These are phyloP conservation scores for Pseudoturritis turrita DNA, from an alignment of 345 rosid species.

Conservation along the genomic window DNA sequence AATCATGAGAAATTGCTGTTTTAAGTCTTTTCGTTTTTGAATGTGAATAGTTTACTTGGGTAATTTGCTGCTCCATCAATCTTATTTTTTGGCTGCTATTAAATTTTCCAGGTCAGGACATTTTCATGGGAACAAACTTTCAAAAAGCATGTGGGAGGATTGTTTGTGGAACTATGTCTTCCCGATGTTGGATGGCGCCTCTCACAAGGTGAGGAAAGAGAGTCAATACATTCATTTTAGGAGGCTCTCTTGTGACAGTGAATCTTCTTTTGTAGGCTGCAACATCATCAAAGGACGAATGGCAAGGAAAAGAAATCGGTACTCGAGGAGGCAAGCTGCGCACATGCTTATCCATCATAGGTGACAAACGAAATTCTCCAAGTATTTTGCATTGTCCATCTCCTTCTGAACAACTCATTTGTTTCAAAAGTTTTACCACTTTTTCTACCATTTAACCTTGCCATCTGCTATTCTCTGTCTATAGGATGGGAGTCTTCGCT, in stretches of 20 bases:
- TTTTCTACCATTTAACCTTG: conserved; percentile 5
- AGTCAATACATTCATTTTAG: background rate
- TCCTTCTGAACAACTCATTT: background rate
- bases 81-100: background rate
- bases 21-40: conserved; percentile 58
- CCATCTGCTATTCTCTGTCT: conserved; percentile 11
- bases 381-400: background rate
- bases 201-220: conserved; percentile 72
- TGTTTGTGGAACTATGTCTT: conserved; percentile 96
- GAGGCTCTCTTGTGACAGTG: conserved; percentile 7
- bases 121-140: conserved; percentile 92
- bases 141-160: conserved; percentile 95
- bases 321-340: conserved; percentile 84
- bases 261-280: conserved; percentile 66
- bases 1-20: conserved; percentile 70
- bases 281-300: conserved; percentile 97
- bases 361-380: conserved; percentile 30
- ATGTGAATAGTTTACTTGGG: background rate
- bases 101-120: conserved; percentile 75
- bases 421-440: background rate
- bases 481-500: conserved; percentile 96
- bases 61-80: background rate
- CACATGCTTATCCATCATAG: conserved; percentile 99
- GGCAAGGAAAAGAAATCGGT: conserved; percentile 97
- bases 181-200: conserved; percentile 81